phyloP scores from a whole-genome alignment of 164 flowering plant species.

The Litsea cubeba region DNA sequence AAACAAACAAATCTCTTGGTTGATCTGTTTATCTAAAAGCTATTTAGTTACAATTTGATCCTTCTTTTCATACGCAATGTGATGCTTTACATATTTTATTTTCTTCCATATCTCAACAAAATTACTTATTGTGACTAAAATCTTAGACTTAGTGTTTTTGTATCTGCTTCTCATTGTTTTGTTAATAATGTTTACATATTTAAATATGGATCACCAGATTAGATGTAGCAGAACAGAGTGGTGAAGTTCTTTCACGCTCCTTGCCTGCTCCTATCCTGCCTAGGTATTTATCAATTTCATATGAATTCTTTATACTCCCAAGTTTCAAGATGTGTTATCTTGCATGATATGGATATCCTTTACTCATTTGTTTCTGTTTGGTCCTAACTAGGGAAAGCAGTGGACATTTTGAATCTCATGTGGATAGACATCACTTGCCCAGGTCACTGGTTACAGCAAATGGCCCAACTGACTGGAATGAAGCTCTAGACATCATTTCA shows the following conservation, averaged over 20 bases:
- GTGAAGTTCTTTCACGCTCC: conserved; percentile 59
- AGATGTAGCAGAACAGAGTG: conserved; percentile 95
- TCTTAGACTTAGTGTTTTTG: too few species aligned
- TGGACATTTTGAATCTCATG: conserved; percentile 45
- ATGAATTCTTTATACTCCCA: neutral
- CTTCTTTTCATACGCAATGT: neutral
- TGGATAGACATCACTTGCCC: conserved; percentile 51
- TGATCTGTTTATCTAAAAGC: too few species aligned
- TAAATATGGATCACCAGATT: conserved; percentile 32
- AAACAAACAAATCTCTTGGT: neutral
- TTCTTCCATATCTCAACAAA: neutral
- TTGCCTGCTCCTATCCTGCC: conserved; percentile 43
- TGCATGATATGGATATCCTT: neutral
- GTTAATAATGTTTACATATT: neutral
- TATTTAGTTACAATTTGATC: neutral
- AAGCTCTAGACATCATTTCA: conserved; percentile 84
- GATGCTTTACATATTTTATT: neutral
- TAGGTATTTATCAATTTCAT: conserved; percentile 34
- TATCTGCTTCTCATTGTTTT: neutral
- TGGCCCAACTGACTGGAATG: conserved; percentile 95
- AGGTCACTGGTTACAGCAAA: conserved; percentile 35
- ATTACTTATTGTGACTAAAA: neutral
- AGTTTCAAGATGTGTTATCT: neutral
- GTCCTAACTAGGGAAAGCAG: conserved; percentile 45
- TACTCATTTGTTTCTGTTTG: neutral